Evolutionary conservation across 1,284 basidiomycete species (phyloP), one percentile per base, ranked within the genome.

Genomic region (Sporisorium exsertum): DNA sequence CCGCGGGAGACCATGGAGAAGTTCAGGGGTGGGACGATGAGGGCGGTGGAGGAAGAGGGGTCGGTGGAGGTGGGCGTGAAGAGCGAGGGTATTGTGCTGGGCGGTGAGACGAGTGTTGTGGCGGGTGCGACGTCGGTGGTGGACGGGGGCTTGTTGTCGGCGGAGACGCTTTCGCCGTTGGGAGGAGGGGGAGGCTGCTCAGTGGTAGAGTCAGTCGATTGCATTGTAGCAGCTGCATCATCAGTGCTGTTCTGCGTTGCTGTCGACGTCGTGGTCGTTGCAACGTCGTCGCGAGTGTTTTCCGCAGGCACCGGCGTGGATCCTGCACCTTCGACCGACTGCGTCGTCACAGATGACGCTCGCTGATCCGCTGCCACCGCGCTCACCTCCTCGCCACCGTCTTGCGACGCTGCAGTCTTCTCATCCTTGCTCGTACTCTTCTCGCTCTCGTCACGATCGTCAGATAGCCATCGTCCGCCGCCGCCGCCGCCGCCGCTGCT

Each of bases 11-110:
- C 80, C 77, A 84, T 81, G 62, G 80, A 72, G 51, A 85, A 85
- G 75, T 85, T 85, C 52, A 85, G 73, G 7, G 84, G 84, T 0
- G 84, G 84, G 1, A 85, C 84, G 24, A 85, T 68, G 22, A 82
- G 62, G 20, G 63, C 53, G 27, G 49, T 52, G 2, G 58, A 60
- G 16, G 57, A 59, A 10, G 49, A 10, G 13, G 63, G 45, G 49
- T 67, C 58, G 29, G 42, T 35, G 35, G 29, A 18, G 22, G 42
- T 27, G 16, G 55, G 13, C 29, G 26, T 35, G 33, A 20, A 6
- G 37, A 35, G 37, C 10, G 50, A 35, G 22, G 55, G 45, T 24
- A 33, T 27, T 4, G 13, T 32, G 37, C 12, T 13, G 15, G 58
- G 29, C 0, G 56, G 26, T n/a, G 54, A 24, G 24, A 45, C 10